Evolutionary conservation across 441 rosid genomes (phyloP).

Genomic region (Cnidoscolus chayamansa): DNA sequence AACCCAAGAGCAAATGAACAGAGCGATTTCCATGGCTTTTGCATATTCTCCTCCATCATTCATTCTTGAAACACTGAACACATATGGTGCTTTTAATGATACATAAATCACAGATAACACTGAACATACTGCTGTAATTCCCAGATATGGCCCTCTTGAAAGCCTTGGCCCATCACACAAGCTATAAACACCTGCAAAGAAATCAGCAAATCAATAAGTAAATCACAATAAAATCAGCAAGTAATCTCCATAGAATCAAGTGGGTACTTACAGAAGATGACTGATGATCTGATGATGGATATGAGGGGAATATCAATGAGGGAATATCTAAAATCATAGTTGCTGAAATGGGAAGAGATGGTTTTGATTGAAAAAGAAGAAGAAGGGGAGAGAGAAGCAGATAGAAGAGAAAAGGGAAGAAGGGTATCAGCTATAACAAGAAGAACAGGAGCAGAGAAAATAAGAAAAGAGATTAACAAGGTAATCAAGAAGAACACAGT

Average conservation of each 20-base stretch:
- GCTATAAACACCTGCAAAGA: slow-evolving; percentile 62
- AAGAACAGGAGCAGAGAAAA: slow-evolving; percentile 80
- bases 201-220: background rate
- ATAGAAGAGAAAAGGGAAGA: slow-evolving; percentile 74
- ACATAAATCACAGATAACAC: slow-evolving; percentile 61
- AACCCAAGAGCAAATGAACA: slow-evolving; percentile 57
- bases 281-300: slow-evolving; percentile 67
- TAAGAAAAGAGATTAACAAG: slow-evolving; percentile 66
- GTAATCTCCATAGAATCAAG: background rate
- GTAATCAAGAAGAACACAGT: slow-evolving; percentile 69
- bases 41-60: slow-evolving; percentile 38
- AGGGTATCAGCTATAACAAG: slow-evolving; percentile 71
- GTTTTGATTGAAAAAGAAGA: slow-evolving; percentile 30
- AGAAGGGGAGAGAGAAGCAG: slow-evolving; percentile 49
- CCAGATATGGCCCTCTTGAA: slow-evolving; percentile 75
- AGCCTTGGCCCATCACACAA: slow-evolving; percentile 76
- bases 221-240: background rate
- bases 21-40: slow-evolving; percentile 58
- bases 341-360: slow-evolving; percentile 45
- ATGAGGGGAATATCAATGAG: slow-evolving; percentile 78
- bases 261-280: slow-evolving; percentile 71
- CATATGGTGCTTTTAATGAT: slow-evolving; percentile 71
- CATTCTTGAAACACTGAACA: slow-evolving; percentile 42
- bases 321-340: slow-evolving; percentile 77
- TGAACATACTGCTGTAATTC: slow-evolving; percentile 64